These are phyloP conservation scores for Cyberlindnera euphorbiiphila DNA, from an alignment of 805 yeast genomes.

Conservation along the genomic window DNA sequence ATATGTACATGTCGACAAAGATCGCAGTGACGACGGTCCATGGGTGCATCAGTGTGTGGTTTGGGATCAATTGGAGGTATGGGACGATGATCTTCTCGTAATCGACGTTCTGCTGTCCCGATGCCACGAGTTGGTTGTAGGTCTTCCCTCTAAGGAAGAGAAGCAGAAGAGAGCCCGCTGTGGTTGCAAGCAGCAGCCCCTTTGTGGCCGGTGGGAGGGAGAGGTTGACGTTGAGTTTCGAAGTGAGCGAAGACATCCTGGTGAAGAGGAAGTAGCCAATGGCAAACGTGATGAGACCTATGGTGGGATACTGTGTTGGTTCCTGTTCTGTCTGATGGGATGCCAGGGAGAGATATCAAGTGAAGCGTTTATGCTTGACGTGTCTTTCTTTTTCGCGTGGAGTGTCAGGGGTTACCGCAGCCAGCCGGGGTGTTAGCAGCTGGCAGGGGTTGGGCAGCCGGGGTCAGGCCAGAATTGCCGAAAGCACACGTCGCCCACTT, in stretches of 20 bases:
- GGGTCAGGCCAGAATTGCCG: no score
- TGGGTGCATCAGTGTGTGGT: constrained; percentile 50
- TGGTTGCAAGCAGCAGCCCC: constrained; percentile 38
- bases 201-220: constrained; percentile 46
- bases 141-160: constrained; percentile 38
- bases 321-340: not conserved
- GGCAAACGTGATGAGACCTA: constrained; percentile 26
- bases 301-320: constrained; percentile 8
- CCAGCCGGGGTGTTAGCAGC: no score
- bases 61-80: constrained; percentile 60
- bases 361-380: not conserved
- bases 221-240: constrained; percentile 20
- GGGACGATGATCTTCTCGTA: constrained; percentile 49
- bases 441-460: no score
- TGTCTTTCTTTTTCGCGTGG: constrained; percentile 2
- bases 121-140: constrained; percentile 26
- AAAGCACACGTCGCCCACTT: no score
- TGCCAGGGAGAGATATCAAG: not conserved
- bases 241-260: constrained; percentile 22
- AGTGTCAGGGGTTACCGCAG: not conserved
- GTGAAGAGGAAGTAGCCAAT: constrained; percentile 22
- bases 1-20: constrained; percentile 54
- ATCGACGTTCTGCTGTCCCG: constrained; percentile 25
- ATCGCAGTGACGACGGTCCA: constrained; percentile 62
- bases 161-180: constrained; percentile 38